Base-by-base conservation (phyloP, 805 yeast species). In the Metschnikowia matae region DNA sequence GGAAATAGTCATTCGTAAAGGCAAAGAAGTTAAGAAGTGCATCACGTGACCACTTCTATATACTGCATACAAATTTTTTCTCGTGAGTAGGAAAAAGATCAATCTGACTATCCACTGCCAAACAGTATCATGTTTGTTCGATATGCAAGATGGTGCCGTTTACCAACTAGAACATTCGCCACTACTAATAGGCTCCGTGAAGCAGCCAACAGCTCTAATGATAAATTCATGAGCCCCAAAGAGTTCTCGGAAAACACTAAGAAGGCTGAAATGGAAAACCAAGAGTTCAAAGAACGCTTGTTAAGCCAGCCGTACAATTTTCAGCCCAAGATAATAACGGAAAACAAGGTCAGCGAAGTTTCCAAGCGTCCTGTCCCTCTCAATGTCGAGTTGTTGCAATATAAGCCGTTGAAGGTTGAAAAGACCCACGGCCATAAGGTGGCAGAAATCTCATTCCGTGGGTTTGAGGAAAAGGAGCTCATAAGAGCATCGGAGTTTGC, bases 401-500 rank as follows among this genome's bases (percentile, higher is more conserved):
- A 84, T 63, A 87, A 89, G 33, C 97, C 98, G 1, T 62, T 90
- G 54, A 81, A 80, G 62, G 81, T 84, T 51, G 79, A 82, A 38
- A 71, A 78, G 31, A 82, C 81, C 31, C 80, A 87, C 59, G 91
- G 94, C 3, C 82, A 88, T 64, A 72, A 82, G 51, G 90, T 85
- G 18, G 95, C 95, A n/a, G 86, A 82, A 54, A 63, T 92, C 40
- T 82, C 81, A 42, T 76, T 92, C 58, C 80, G 86, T 56, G 85
- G 92, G 8, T 86, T 80, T 65, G 87, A 85, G 52, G 77, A 80
- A 48, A 81, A 81, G 52, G 85, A 84, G 60, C 66, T 92, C 54
- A 87, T 85, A 43, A 80, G 91, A 56, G 85, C 84, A 55, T 76
- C 87, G 29, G 96, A 92, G 67, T 94, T 94, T 68, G 88, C 94